phyloP scores from a whole-genome alignment of 2,329 filamentous ascomycete species.

The Fusarium domesticum region DNA sequence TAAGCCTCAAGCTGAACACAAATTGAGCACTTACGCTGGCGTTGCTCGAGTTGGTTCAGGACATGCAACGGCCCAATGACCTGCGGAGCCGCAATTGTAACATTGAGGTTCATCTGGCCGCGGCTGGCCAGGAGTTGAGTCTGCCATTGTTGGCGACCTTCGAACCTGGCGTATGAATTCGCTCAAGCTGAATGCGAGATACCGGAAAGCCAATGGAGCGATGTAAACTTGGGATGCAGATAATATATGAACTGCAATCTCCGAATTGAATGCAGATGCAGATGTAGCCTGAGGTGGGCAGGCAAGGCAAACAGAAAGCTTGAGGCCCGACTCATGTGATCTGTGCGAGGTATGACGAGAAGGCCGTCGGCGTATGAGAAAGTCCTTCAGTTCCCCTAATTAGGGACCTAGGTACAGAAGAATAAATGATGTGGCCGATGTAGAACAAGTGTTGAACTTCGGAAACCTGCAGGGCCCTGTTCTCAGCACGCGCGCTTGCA shows the following conservation, averaged over 20 bases:
- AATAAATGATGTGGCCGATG: conserved; percentile 4
- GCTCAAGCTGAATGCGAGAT: no score
- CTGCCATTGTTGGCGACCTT: conserved; percentile 34
- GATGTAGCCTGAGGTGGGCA: conserved; percentile 1
- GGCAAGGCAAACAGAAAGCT: conserved; percentile 13
- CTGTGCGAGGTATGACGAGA: conserved; percentile 19
- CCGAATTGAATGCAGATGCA: not conserved
- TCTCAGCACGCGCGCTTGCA: conserved; percentile 18
- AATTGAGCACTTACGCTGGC: conserved; percentile 46
- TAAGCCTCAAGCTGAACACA: not conserved
- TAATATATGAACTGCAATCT: not conserved
- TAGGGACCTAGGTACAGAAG: not conserved
- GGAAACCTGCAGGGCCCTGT: conserved; percentile 18
- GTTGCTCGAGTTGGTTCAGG: conserved; percentile 48
- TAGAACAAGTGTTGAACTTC: conserved; percentile 7
- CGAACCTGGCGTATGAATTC: no score
- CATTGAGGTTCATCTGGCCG: conserved; percentile 42
- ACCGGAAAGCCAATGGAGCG: no score
- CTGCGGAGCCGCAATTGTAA: conserved; percentile 52
- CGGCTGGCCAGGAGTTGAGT: conserved; percentile 29
- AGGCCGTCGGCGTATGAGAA: conserved; percentile 1
- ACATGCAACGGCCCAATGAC: conserved; percentile 54
- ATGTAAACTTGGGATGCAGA: no score
- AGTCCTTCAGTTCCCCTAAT: not conserved
- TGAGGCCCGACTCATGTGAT: conserved; percentile 16